Evolutionary conservation across 805 yeast species (phyloP), one percentile per base, ranked within the genome.

Genomic region (Metschnikowia baotianmanensis): DNA sequence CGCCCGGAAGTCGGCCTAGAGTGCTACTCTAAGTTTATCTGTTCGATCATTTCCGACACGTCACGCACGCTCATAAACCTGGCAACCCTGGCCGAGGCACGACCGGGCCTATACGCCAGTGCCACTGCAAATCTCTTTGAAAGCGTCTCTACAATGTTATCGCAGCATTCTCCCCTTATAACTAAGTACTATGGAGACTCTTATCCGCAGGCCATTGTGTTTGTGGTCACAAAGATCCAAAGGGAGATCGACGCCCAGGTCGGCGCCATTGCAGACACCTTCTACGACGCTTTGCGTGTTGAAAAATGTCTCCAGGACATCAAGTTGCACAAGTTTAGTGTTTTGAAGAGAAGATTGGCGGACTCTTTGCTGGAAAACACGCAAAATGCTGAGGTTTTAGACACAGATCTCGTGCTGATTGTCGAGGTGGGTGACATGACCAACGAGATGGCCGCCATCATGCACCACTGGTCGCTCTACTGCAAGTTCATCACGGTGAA

Each of bases 191-290:
- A 93, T 56, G 52, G 56, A 5, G 46, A 50, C 3, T 56, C 65
- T 0, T 95, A 91, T 15, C 65, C 66, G 2, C 47, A 64, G 8
- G 80, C 82, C 12, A 80, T 90, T 71, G 64, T 74, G 3, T 72
- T 73, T 24, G 89, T 91, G 8, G 72, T 90, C 51, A 78, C 76
- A 15, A 77, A 77, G 36, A 82, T 93, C 23, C 96, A 91, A 62
- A 69, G 77, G 36, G 99, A 93, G 57, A 82, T 93, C 22, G 99
- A 93, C 57, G 72, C 90, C n/a, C 99, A 93, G 57, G 83, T 91
- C 19, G 95, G 95, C 1, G 69, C 93, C 31, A 85, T 93, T 4
- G 71, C 86, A 40, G 98, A 91, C 59, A 86, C 93, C 0, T 87
- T 86, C 55, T 77, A 82, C 66, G 97, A 90, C 51, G 74, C 78